Conservation (phyloP, 2,329 filamentous ascomycete genomes). For the Coniochaeta hoffmannii region DNA sequence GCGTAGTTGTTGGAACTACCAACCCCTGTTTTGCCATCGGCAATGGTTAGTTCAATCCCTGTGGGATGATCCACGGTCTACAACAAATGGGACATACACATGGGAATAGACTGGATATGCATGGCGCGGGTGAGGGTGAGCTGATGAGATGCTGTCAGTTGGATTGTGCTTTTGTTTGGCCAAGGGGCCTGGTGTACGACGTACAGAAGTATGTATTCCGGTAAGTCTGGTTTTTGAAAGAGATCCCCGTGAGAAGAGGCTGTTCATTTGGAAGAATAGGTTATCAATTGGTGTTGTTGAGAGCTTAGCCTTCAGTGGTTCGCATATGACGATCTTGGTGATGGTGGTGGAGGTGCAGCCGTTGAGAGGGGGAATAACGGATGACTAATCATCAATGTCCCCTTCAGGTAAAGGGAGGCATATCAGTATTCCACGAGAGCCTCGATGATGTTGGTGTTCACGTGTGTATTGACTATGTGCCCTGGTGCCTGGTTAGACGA, state of each 20-base stretch:
- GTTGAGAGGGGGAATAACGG: not conserved
- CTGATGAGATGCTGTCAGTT: slow-evolving; percentile 16
- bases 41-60: not conserved
- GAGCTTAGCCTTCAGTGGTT: not conserved
- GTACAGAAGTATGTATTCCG: not conserved
- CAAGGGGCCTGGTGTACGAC: not conserved
- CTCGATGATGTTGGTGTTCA: not conserved
- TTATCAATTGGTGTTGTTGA: not conserved
- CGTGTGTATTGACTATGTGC: not conserved
- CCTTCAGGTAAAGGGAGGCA: too few species aligned
- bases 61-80: not conserved
- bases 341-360: not conserved
- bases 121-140: slow-evolving; percentile 45
- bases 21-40: slow-evolving; percentile 47
- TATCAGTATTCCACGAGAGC: too few species aligned
- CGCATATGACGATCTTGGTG: not conserved
- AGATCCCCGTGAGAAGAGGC: not conserved
- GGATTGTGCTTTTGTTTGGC: not conserved
- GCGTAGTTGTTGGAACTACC: slow-evolving; percentile 77
- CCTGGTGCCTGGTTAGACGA: slow-evolving; percentile 26
- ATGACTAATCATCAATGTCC: not conserved
- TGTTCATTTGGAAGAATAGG: not conserved
- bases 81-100: slow-evolving; percentile 54
- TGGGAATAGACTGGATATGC: slow-evolving; percentile 83
- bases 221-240: not conserved